Conservation (phyloP, 805 yeast species). For the Blastobotrys muscicola region DNA sequence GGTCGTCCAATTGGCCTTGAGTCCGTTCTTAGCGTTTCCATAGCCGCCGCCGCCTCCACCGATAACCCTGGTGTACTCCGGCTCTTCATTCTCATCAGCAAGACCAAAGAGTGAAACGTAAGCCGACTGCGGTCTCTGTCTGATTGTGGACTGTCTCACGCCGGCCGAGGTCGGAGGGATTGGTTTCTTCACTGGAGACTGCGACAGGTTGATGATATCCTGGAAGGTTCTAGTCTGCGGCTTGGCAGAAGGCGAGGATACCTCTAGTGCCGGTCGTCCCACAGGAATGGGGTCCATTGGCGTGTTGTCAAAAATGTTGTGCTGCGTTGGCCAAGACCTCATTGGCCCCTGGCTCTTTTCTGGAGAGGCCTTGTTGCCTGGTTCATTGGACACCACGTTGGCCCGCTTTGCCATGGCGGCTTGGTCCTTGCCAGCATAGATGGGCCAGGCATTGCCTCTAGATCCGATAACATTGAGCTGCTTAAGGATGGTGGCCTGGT, state of each 20-base stretch:
- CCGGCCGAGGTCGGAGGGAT: no score
- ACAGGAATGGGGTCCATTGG: slow-evolving; percentile 12
- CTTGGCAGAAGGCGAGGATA: slow-evolving; percentile 13
- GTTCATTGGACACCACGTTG: neutral
- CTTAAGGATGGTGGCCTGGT: slow-evolving; percentile 22
- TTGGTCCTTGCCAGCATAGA: slow-evolving; percentile 17
- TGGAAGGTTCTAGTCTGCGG: slow-evolving; percentile 14
- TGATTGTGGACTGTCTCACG: neutral
- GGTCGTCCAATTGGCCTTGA: slow-evolving; percentile 4
- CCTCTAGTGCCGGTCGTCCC: slow-evolving; percentile 13
- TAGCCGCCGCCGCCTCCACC: slow-evolving; percentile 12
- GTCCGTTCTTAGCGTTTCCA: slow-evolving; percentile 6
- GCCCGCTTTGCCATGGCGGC: slow-evolving; percentile 1
- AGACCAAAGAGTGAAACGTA: slow-evolving; percentile 6
- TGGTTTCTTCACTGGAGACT: no score
- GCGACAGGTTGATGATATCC: slow-evolving; percentile 10
- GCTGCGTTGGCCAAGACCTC: slow-evolving; percentile 6
- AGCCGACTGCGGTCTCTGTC: slow-evolving; percentile 4
- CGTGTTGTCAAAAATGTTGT: slow-evolving; percentile 10
- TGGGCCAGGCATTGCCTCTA: slow-evolving; percentile 25
- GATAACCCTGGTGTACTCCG: slow-evolving; percentile 6
- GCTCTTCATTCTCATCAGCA: slow-evolving; percentile 2
- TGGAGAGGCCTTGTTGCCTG: neutral
- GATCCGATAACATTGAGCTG: slow-evolving; percentile 23
- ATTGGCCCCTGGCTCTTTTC: slow-evolving; percentile 1